Evolutionary conservation across 2,329 filamentous ascomycete genomes (phyloP).

Genomic region (Microthyrium microscopicum): DNA sequence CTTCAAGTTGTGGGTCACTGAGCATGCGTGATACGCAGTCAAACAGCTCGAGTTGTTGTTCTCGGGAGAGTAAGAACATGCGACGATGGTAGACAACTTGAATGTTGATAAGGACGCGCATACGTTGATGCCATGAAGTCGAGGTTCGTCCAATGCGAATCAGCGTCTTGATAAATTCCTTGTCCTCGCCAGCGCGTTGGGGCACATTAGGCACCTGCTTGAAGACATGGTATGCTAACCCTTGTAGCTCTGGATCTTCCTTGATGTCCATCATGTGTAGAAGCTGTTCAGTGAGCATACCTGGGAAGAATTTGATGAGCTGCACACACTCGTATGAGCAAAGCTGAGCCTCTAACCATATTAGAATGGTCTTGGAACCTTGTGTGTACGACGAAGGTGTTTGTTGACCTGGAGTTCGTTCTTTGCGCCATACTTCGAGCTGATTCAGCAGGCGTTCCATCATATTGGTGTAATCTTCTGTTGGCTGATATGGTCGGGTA

Average conservation of each 20-base stretch:
- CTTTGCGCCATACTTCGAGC: slow-evolving; percentile 73
- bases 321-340: slow-evolving; percentile 87
- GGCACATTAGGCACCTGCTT: slow-evolving; percentile 91
- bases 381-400: slow-evolving; percentile 89
- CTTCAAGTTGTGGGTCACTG: slow-evolving; percentile 78
- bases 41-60: slow-evolving; percentile 67
- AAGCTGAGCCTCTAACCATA: slow-evolving; percentile 85
- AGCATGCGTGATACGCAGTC: slow-evolving; percentile 93
- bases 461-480: slow-evolving; percentile 53
- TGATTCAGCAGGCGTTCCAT: slow-evolving; percentile 61
- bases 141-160: slow-evolving; percentile 77
- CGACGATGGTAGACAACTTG: slow-evolving; percentile 97
- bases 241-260: slow-evolving; percentile 90
- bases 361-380: slow-evolving; percentile 84
- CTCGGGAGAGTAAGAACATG: slow-evolving; percentile 64
- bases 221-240: slow-evolving; percentile 90
- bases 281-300: slow-evolving; percentile 77
- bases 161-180: slow-evolving; percentile 66
- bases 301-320: slow-evolving; percentile 78
- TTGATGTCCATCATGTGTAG: slow-evolving; percentile 99
- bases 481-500: slow-evolving; percentile 65
- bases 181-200: slow-evolving; percentile 72
- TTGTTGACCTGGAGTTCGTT: slow-evolving; percentile 74
- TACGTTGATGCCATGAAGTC: slow-evolving; percentile 83
- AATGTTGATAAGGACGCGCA: slow-evolving; percentile 92